phyloP scores from a whole-genome alignment of 768 basidiomycete genomes.

The Lentinula aciculospora region DNA sequence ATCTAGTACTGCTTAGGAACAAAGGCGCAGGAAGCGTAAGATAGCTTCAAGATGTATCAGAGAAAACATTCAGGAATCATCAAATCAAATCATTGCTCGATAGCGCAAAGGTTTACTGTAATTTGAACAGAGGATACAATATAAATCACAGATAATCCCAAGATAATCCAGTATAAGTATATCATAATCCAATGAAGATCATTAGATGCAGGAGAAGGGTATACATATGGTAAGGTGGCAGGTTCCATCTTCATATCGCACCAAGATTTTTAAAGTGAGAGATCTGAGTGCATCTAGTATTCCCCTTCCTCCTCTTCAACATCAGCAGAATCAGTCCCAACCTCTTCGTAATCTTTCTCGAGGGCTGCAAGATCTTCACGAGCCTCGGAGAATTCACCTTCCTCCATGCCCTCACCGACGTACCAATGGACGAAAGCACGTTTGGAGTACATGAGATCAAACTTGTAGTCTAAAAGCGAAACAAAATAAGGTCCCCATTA shows the following conservation, averaged over 20 bases:
- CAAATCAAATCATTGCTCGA: too few relatives aligned
- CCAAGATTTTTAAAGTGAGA: not conserved
- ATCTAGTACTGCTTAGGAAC: too few relatives aligned
- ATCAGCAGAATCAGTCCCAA: conserved; percentile 49
- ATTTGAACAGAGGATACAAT: not conserved
- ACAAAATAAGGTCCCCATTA: conserved; percentile 9
- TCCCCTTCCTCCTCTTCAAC: conserved; percentile 34
- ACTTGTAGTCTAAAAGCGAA: conserved; percentile 75
- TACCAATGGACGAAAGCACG: conserved; percentile 69
- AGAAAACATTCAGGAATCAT: too few relatives aligned
- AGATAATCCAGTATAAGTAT: too few relatives aligned
- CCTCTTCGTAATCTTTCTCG: conserved; percentile 95
- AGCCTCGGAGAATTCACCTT: conserved; percentile 98
- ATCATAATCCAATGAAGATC: conserved; percentile 1
- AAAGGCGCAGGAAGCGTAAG: too few relatives aligned
- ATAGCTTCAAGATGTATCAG: too few relatives aligned
- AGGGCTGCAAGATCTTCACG: conserved; percentile 99
- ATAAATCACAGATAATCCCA: not conserved
- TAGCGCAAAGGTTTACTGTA: not conserved
- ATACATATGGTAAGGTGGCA: not conserved
- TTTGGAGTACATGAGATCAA: conserved; percentile 96
- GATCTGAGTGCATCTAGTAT: conserved; percentile 18
- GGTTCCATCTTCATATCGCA: not conserved
- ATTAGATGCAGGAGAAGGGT: not conserved
- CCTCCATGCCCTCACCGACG: conserved; percentile 77